phyloP scores from a whole-genome alignment of 2,329 filamentous ascomycete species.

The Purpureocillium takamizusanense region DNA sequence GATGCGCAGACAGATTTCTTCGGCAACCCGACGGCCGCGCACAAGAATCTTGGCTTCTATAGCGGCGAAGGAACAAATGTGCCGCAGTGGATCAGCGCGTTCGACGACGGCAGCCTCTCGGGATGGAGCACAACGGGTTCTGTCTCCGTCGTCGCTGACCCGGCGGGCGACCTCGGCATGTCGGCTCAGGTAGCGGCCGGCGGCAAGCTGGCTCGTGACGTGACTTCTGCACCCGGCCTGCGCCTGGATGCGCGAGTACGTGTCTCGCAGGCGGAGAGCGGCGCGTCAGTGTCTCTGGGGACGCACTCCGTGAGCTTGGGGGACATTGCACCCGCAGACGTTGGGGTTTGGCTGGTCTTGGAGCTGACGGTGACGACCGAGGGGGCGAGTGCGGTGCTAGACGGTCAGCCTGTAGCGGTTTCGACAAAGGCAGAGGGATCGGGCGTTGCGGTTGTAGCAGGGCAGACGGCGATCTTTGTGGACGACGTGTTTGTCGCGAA shows the following conservation, averaged over 20 bases:
- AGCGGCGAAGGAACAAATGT: neutral
- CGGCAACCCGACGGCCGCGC: neutral
- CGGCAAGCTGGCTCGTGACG: neutral
- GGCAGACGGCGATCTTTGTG: no score
- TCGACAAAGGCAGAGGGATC: no score
- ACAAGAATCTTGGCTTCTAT: constrained; percentile 1
- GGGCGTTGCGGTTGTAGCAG: no score
- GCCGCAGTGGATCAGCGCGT: neutral
- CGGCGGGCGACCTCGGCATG: neutral
- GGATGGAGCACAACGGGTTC: neutral
- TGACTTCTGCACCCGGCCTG: neutral
- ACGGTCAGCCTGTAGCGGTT: no score
- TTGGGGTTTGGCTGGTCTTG: neutral
- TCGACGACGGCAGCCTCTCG: neutral
- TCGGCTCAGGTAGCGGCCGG: neutral
- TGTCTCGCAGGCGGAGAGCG: neutral
- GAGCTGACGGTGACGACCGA: no score
- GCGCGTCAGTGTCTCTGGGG: neutral
- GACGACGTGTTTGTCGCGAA: neutral
- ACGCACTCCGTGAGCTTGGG: neutral
- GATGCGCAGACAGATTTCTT: neutral
- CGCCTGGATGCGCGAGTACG: neutral
- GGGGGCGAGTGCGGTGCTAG: no score
- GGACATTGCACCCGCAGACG: neutral
- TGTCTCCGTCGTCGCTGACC: neutral